Percentiles rank a stretch among this genome's conserved stretches.
Evolutionary conservation across 2,329 filamentous ascomycete species (phyloP).

Genomic region (Calonectria leucothoes): DNA sequence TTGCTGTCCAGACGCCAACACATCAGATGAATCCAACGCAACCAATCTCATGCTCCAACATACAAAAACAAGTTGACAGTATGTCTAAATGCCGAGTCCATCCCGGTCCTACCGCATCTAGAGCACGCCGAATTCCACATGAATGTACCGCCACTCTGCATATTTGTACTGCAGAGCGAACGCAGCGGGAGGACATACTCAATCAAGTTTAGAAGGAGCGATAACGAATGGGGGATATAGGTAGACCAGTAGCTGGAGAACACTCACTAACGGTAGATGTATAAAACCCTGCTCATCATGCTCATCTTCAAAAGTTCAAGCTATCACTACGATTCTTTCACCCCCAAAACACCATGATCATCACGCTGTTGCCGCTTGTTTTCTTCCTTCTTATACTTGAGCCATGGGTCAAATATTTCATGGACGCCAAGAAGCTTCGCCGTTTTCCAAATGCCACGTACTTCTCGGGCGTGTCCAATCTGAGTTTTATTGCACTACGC

Average conservation of each 20-base stretch:
- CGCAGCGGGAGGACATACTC: background rate
- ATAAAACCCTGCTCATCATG: background rate
- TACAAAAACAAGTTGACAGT: background rate
- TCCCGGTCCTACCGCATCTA: background rate
- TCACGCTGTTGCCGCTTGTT: background rate
- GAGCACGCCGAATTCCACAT: background rate
- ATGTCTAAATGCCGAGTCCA: background rate
- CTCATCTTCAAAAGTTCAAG: background rate
- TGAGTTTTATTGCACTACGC: constrained; percentile 31
- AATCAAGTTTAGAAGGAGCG: background rate
- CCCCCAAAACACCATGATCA: background rate
- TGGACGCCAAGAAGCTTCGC: constrained; percentile 50
- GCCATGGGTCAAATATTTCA: constrained; percentile 19
- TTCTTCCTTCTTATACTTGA: background rate
- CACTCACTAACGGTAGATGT: background rate
- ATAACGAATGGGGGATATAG: background rate
- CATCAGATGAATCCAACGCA: background rate
- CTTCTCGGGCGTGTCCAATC: constrained; percentile 31
- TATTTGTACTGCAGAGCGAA: background rate
- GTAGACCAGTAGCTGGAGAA: background rate
- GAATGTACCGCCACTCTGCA: background rate
- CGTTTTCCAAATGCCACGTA: constrained; percentile 32
- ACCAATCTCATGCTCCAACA: background rate
- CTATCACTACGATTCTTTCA: background rate
- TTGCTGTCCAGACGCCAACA: background rate